Conservation (phyloP, 495 filamentous ascomycete species). For the Chaetomidium leptoderma region DNA sequence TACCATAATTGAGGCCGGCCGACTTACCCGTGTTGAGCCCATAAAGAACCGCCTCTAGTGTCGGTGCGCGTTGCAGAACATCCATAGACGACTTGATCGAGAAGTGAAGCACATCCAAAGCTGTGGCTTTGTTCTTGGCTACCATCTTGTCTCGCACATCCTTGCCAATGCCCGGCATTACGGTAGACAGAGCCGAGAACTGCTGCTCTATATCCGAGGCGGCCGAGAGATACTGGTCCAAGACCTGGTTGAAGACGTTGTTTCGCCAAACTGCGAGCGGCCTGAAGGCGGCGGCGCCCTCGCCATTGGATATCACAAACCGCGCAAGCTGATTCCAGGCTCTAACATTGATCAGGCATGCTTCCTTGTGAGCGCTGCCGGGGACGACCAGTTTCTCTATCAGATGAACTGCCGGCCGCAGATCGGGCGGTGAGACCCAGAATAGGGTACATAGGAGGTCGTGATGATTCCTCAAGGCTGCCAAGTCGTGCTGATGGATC, state of each 20-base stretch:
- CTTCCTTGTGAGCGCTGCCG: constrained; percentile 74
- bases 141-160: constrained; percentile 41
- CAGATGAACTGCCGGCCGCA: constrained; percentile 63
- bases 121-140: constrained; percentile 41
- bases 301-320: constrained; percentile 63
- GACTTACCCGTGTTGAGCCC: constrained; percentile 39
- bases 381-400: constrained; percentile 78
- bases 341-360: constrained; percentile 74
- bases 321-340: constrained; percentile 75
- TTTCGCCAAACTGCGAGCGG: constrained; percentile 68
- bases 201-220: constrained; percentile 49
- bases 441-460: constrained; percentile 87
- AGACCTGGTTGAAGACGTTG: constrained; percentile 46
- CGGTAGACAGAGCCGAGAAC: constrained; percentile 38
- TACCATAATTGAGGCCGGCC: constrained; percentile 7
- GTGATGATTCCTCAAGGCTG: constrained; percentile 86
- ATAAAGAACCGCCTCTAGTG: constrained; percentile 36
- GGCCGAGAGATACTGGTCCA: constrained; percentile 47
- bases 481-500: constrained; percentile 70
- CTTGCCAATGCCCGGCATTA: constrained; percentile 36
- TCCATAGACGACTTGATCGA: constrained; percentile 40
- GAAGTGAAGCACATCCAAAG: constrained; percentile 42
- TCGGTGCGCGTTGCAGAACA: constrained; percentile 35
- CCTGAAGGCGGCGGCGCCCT: constrained; percentile 48
- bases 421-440: constrained; percentile 70